These are phyloP conservation scores for Arthroderma sp. DNA, from an alignment of 2,329 filamentous ascomycete genomes.

Conservation along the genomic window DNA sequence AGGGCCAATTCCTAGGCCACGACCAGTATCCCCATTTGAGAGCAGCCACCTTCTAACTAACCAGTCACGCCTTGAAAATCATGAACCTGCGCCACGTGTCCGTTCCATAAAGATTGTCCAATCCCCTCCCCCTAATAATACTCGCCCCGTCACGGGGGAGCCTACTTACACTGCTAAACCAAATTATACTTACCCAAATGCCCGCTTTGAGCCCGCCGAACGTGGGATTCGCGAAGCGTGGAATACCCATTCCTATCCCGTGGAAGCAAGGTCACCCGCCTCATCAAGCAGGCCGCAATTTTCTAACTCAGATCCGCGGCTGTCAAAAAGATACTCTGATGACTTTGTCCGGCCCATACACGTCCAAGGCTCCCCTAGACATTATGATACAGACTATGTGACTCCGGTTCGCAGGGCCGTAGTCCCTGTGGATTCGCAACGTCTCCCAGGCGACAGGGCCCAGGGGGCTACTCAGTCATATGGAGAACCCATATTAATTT, in stretches of 20 bases:
- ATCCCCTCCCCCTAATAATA: no score
- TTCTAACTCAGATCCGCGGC: conserved; percentile 5
- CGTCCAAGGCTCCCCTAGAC: conserved; percentile 6
- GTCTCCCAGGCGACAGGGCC: background rate
- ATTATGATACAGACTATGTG: background rate
- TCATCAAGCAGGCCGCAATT: conserved; percentile 9
- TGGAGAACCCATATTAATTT: background rate
- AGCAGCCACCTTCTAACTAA: no score
- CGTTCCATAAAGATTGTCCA: no score
- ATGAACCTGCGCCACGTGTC: no score
- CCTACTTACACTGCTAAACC: no score
- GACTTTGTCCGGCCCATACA: conserved; percentile 25
- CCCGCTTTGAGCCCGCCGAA: no score
- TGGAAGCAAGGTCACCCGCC: conserved; percentile 6
- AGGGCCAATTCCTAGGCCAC: no score
- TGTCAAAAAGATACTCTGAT: conserved; percentile 21
- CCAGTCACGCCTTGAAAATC: no score
- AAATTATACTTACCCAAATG: no score
- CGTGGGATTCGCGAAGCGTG: background rate
- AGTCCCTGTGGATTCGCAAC: background rate
- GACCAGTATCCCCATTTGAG: no score
- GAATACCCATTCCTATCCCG: no score
- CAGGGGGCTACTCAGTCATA: background rate
- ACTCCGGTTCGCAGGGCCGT: background rate
- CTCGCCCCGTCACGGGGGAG: no score